These are phyloP conservation scores for Verticillium zaregamsianum DNA, from an alignment of 2,329 filamentous ascomycete genomes.

Conservation along the genomic window DNA sequence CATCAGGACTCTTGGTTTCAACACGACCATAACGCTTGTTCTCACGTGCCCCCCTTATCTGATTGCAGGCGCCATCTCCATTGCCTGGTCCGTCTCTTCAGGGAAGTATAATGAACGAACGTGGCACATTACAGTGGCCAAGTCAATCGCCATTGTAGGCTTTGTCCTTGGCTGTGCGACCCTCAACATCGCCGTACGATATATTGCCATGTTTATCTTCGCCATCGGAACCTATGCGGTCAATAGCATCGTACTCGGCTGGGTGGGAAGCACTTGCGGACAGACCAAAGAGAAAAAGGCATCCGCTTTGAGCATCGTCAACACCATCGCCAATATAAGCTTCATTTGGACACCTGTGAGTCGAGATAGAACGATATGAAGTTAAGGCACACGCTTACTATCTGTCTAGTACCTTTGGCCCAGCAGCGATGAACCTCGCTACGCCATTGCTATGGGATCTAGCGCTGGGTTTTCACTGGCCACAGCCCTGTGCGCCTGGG, in stretches of 20 bases:
- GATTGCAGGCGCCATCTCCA: constrained; percentile 1
- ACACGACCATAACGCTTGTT: constrained; percentile 11
- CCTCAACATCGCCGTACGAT: constrained; percentile 3
- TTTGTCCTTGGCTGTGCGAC: constrained; percentile 9
- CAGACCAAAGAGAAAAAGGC: constrained; percentile 15
- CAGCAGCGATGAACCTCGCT: constrained; percentile 32
- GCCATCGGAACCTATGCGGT: constrained; percentile 17
- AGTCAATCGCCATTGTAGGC: constrained; percentile 6
- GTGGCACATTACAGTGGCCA: constrained; percentile 10
- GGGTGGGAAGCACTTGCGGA: constrained; percentile 18
- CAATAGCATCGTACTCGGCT: constrained; percentile 18
- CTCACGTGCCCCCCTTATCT: constrained; percentile 24
- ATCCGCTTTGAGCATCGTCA: constrained; percentile 17
- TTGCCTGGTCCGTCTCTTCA: constrained; percentile 6
- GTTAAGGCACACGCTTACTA: too few relatives aligned
- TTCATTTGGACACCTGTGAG: constrained; percentile 10
- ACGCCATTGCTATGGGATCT: constrained; percentile 30
- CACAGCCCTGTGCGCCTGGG: constrained; percentile 29
- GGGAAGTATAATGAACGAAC: constrained; percentile 9
- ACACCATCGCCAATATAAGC: constrained; percentile 16
- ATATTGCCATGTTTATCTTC: constrained; percentile 17
- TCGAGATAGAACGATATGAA: too few relatives aligned
- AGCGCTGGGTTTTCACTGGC: constrained; percentile 28
- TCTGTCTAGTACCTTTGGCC: constrained; percentile 29
- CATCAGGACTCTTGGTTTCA: constrained; percentile 2